A percentile compares a stretch with the other conserved stretches of the same genome.
phyloP scores from a whole-genome alignment of 2,329 filamentous ascomycete genomes.

The Neofusicoccum laricinum region DNA sequence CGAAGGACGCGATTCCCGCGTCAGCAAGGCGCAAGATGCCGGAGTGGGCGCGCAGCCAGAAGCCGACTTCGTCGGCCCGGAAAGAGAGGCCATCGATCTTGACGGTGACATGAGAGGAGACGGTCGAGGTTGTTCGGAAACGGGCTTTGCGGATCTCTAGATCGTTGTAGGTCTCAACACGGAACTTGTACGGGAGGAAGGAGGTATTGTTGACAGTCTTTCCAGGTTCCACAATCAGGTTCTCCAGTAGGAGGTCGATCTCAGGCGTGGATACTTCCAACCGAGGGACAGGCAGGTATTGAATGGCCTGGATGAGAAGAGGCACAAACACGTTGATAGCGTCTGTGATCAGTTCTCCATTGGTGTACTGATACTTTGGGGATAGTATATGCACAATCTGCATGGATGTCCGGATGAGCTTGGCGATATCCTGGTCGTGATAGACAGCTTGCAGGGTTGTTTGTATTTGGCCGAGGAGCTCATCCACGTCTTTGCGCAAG shows the following conservation, averaged over 20 bases:
- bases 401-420: slow-evolving; percentile 64
- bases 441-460: slow-evolving; percentile 66
- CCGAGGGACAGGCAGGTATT: slow-evolving; percentile 86
- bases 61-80: slow-evolving; percentile 82
- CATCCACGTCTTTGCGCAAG: slow-evolving; percentile 70
- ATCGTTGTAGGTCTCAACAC: slow-evolving; percentile 80
- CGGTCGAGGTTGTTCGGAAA: slow-evolving; percentile 63
- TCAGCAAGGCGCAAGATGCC: slow-evolving; percentile 74
- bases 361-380: slow-evolving; percentile 61
- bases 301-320: slow-evolving; percentile 69
- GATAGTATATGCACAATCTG: slow-evolving; percentile 69
- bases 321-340: slow-evolving; percentile 78
- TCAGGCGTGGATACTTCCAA: slow-evolving; percentile 83
- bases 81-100: slow-evolving; percentile 80
- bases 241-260: slow-evolving; percentile 83
- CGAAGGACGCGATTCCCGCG: slow-evolving; percentile 80
- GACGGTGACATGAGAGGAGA: slow-evolving; percentile 71
- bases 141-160: slow-evolving; percentile 78
- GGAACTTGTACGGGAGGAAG: slow-evolving; percentile 81
- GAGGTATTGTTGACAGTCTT: slow-evolving; percentile 79
- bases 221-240: slow-evolving; percentile 85
- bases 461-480: slow-evolving; percentile 66
- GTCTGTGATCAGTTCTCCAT: slow-evolving; percentile 71
- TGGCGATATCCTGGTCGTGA: slow-evolving; percentile 69
- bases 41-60: slow-evolving; percentile 78